Evolutionary conservation across 2,329 filamentous ascomycete species (phyloP), one percentile per base, ranked within the genome.

Genomic region (Trichoderma sp.): DNA sequence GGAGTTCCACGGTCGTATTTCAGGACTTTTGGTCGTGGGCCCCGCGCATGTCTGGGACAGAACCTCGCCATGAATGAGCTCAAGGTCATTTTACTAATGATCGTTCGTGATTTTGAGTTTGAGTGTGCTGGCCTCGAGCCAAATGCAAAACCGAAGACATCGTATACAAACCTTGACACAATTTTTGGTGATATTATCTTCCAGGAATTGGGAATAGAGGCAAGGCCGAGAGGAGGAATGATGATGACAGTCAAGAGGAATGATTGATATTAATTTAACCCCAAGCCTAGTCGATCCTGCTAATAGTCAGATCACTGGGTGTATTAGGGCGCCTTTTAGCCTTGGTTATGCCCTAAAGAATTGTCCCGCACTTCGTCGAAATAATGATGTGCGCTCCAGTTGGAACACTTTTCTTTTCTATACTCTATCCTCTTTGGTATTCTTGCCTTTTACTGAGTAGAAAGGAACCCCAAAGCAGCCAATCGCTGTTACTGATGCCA

Each of bases 11-110:
- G 69, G 26, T 65, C 47, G 17, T 59, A 66, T 34, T 77, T 76
- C 64, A 68, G 77, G 9, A 68, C 82, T 0, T 85, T 85, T 69
- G 81, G 83, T 47, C 72, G 77, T 6, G 83, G 83, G 0, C 78
- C 79, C 1, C 73, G 81, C 4, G 76, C 75, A 4, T 84, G 82
- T 68, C 76, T 81, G 23, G 81, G 81, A 0, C 79, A 82, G 74
- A 78, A 78, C 26, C 73, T 84, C 30, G 81, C 81, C 1, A 74
- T 77, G 73, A 74, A 78, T 13, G 80, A 83, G 73, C 69, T 83
- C 28, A 79, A 77, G 67, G 72, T 81, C 1, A 71, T 77, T 23
- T 34, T 79, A 17, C 64, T 77, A 13, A 74, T 79, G 68, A 74
- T 71, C 0, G 47, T 73, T 2, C 28, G 76, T 2, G 73, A 76